Base-by-base conservation (phyloP, 495 filamentous ascomycete genomes). In the Neurospora sp. region DNA sequence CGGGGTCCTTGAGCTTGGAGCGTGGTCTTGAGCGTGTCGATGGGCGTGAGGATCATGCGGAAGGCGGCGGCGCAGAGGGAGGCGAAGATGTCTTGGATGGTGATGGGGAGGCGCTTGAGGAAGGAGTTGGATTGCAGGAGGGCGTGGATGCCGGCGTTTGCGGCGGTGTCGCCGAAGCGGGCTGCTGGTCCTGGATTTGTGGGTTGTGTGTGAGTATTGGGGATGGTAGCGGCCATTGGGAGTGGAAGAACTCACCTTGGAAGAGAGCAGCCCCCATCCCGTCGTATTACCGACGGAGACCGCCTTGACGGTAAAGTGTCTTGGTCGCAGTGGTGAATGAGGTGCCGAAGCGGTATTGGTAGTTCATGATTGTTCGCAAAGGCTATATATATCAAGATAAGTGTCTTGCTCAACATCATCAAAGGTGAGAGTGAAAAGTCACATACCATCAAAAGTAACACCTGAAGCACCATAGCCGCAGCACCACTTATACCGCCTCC, bases 301-400 rank as follows among this genome's bases (percentile, higher is more conserved):
- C 78, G 3, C 79, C 77, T 5, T 78, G 74, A 7, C 72, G 42
- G 73, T 78, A 79, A 39, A 81, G 77, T 0, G 71, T 77, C 41
- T 72, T 41, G 8, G 75, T 76, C 0, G 80, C 76, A 0, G 14
- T 48, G n/a, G 74, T 73, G 71, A 81, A 81, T 0, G 78, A 74
- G 4, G 69, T 72, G 4, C 80, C 80, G 69, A 76, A 80, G 2
- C 78, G 78, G 69, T 81, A 81, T 40, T 81, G 80, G n/a, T 80
- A 80, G 71, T 81, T 81, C 80, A 81, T 81, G 48, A 81, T 81
- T 1, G 80, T 81, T 38, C 80, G 75, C 9, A 81, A 76, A 1
- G 80, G 80, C 80, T 81, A 44, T 8, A 8, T 81, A 44, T 7
- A 8, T 18, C 68, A 5, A 6, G 14, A 5, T 27, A 14, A 59